Base-by-base conservation (phyloP, 148 eudicot species). In the Rhododendron ovatum region DNA sequence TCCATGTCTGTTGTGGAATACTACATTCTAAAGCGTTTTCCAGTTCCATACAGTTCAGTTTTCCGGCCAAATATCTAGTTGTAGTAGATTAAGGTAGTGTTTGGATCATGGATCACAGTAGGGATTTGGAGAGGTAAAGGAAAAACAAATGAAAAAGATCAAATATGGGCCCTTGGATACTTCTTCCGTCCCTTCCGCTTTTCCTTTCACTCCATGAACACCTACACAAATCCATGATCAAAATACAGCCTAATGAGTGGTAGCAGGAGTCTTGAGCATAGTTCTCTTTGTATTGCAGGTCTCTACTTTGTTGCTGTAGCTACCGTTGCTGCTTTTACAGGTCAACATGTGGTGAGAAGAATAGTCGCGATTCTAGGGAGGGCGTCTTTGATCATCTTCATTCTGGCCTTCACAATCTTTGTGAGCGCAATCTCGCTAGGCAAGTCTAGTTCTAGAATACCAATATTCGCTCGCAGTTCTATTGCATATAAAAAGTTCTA, bases 1-100 rank as follows among this genome's bases (percentile, higher is more conserved):
- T 95, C 99, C 9, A 94, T 96, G 98, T 95, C 99, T 9, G 99
- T 94, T 57, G 92, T 96, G 20, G 99, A 96, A 88, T 96, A 95
- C 86, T 94, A 96, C 89, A 96, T 96, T 90, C 93, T 96, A 37
- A 93, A 96, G 85, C 98, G 99, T 82, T 96, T 96, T 82, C 99
- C 99, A 0, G 92, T 96, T 18, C 95, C 99, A 75, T 96, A 96
- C 76, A 71, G 76, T 71, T 30, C 2, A 33, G 39, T 65, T 71
- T 69, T 69, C 18, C 0, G 33, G 75, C 75, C 75, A 69, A 69
- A 69, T 69, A 13, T 69, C 7, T 69, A 65, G 71, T 9, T 65
- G 33, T 65, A 9, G 30, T n/a, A 63, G 71, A n/a, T n/a, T 65
- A 65, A 65, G 30, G 71, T 9, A 65, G 75, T 69, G 75, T 28